Percentiles rank a stretch among this genome's conserved stretches.
Conservation (phyloP, 2,329 filamentous ascomycete species). For the Monosporascus sp. region DNA sequence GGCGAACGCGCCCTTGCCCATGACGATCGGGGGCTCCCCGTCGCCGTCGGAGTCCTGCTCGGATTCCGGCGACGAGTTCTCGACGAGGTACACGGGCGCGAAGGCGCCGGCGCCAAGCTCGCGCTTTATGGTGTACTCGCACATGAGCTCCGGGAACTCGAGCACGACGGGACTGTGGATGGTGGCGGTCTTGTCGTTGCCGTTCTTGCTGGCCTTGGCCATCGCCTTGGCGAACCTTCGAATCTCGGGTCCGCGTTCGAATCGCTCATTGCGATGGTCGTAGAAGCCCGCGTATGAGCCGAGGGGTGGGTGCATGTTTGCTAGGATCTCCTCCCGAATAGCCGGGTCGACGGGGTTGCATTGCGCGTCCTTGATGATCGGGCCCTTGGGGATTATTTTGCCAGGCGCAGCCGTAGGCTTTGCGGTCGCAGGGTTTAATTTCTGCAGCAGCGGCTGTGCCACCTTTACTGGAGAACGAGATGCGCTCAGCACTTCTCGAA, state of each 20-base stretch:
- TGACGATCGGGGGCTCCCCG: constrained; percentile 37
- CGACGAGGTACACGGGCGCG: constrained; percentile 88
- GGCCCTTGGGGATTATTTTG: constrained; percentile 51
- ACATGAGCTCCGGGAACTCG: constrained; percentile 58
- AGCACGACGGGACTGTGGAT: constrained; percentile 58
- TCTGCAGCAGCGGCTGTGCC: constrained; percentile 45
- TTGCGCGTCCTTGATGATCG: constrained; percentile 74
- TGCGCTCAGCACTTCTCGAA: constrained; percentile 59
- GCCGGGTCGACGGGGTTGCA: constrained; percentile 86
- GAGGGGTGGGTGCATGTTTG: constrained; percentile 67
- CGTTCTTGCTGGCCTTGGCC: constrained; percentile 49
- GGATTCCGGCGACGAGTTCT: constrained; percentile 56
- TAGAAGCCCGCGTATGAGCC: constrained; percentile 73
- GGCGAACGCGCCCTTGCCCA: constrained; percentile 60
- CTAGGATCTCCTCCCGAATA: constrained; percentile 69
- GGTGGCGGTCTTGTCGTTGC: constrained; percentile 57
- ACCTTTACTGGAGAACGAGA: constrained; percentile 41
- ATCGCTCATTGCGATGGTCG: constrained; percentile 60
- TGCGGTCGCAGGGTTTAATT: constrained; percentile 33
- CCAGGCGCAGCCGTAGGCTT: constrained; percentile 23
- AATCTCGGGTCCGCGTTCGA: constrained; percentile 68
- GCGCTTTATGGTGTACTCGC: constrained; percentile 71
- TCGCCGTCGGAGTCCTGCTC: constrained; percentile 36
- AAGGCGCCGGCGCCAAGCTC: constrained; percentile 93
- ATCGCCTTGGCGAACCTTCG: constrained; percentile 72